Evolutionary conservation across 2,329 filamentous ascomycete species (phyloP).

Genomic region (Hymenoscyphus repandus): DNA sequence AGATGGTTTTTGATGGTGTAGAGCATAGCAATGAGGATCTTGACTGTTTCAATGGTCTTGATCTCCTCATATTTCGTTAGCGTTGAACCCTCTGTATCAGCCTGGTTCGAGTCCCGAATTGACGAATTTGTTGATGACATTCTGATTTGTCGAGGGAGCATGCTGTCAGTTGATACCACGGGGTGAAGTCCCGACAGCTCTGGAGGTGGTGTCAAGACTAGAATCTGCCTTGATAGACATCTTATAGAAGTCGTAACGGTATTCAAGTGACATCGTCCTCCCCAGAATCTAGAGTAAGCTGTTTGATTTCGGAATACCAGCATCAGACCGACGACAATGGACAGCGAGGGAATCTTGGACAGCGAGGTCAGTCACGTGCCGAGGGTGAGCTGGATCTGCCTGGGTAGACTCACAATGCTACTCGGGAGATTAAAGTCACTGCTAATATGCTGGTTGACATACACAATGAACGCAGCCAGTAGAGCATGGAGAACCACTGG

Average conservation of each 20-base stretch:
- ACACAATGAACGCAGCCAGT: conserved; percentile 54
- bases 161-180: conserved; percentile 20
- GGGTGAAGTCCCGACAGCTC: conserved; percentile 19
- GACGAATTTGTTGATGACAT: not conserved
- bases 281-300: conserved; percentile 43
- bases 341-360: conserved; percentile 50
- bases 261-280: conserved; percentile 50
- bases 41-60: conserved; percentile 52
- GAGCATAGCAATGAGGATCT: conserved; percentile 54
- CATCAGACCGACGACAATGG: conserved; percentile 62
- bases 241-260: conserved; percentile 52
- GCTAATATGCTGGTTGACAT: conserved; percentile 47
- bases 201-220: conserved; percentile 33
- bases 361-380: conserved; percentile 4
- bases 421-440: conserved; percentile 49
- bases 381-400: not conserved
- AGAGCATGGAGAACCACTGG: conserved; percentile 52
- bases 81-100: not conserved
- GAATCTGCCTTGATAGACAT: conserved; percentile 52
- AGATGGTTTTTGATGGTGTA: conserved; percentile 62
- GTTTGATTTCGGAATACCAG: conserved; percentile 63
- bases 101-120: conserved; percentile 5
- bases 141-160: conserved; percentile 15
- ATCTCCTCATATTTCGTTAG: conserved; percentile 25
- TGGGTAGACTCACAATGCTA: conserved; percentile 43